Evolutionary conservation across 306 rosid species (phyloP).

Genomic region (Acmispon strigosus): DNA sequence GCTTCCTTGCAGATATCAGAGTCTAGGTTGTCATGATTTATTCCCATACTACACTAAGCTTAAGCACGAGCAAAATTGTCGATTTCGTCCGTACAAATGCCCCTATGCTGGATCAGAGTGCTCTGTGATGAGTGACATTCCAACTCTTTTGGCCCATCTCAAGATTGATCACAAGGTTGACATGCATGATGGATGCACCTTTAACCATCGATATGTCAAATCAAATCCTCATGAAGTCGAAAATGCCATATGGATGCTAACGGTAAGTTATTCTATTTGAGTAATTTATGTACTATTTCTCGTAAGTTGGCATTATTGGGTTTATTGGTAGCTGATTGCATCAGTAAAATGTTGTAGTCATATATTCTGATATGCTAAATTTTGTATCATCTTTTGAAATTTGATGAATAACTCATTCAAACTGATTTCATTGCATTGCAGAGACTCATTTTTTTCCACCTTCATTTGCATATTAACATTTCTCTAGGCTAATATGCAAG

Average conservation of each 20-base stretch:
- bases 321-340: not conserved
- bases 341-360: not conserved
- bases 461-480: no score
- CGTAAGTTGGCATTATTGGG: not conserved
- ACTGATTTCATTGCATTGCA: not conserved
- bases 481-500: no score
- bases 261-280: constrained; percentile 44
- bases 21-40: constrained; percentile 72
- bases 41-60: constrained; percentile 72
- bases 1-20: constrained; percentile 78
- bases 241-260: constrained; percentile 96
- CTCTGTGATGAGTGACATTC: constrained; percentile 74
- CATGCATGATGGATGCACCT: constrained; percentile 87
- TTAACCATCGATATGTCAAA: constrained; percentile 87
- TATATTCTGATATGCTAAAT: not conserved
- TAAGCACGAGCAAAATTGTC: constrained; percentile 79
- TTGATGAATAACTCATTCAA: not conserved
- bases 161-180: constrained; percentile 89
- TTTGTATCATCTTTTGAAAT: constrained; percentile 4
- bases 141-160: constrained; percentile 70
- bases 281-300: not conserved
- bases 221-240: constrained; percentile 89
- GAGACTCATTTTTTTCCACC: not conserved
- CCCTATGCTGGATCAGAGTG: constrained; percentile 97
- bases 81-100: constrained; percentile 75